Base-by-base conservation (phyloP, 2,329 filamentous ascomycete species). In the Apiospora rasikravindrae region DNA sequence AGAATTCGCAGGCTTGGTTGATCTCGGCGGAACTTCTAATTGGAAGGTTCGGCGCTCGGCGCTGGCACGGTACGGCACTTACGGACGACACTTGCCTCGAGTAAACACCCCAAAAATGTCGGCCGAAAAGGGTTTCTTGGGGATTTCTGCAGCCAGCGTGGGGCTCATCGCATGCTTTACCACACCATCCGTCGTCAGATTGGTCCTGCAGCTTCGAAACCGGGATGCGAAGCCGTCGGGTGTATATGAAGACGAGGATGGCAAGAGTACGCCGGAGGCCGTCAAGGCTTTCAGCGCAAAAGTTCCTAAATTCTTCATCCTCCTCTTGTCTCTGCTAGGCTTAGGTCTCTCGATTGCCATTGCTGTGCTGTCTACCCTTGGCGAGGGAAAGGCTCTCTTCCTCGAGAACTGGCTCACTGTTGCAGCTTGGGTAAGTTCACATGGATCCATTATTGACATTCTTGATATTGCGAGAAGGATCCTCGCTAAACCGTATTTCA, bases 221-320 rank as follows among this genome's bases (percentile, higher is more conserved):
- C 77, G 73, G 57, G 71, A 74, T n/a, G 67, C 73, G 19, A 78
- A 77, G 72, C 83, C 87, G n/a, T 33, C 37, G 53, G 82, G 86
- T 14, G 83, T 86, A 16, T 95, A 95, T 77, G 84, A 90, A 76
- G 93, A 95, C 77, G 82, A 86, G 73, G 93, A 95, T 81, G 93
- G 93, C 68, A 85, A 87, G 74, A 92, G 91, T 44, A 92, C 90
- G 0, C 86, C 88, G 53, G 90, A 92, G 77, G 90, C 90, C 1
- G 79, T 90, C 70, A 86, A 86, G 29, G 85, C 85, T 51, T 95
- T 91, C 78, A 92, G 91, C 40, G 87, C 89, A 74, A 88, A 84
- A 72, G 77, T 86, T 72, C 86, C 90, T 70, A 92, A 92, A 78
- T 73, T 83, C 4, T 78, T 85, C 29, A 84, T 93, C 64, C 78